Evolutionary conservation across 805 yeast genomes (phyloP), one percentile per base, ranked within the genome.

Genomic region (Lipomyces japonicus): DNA sequence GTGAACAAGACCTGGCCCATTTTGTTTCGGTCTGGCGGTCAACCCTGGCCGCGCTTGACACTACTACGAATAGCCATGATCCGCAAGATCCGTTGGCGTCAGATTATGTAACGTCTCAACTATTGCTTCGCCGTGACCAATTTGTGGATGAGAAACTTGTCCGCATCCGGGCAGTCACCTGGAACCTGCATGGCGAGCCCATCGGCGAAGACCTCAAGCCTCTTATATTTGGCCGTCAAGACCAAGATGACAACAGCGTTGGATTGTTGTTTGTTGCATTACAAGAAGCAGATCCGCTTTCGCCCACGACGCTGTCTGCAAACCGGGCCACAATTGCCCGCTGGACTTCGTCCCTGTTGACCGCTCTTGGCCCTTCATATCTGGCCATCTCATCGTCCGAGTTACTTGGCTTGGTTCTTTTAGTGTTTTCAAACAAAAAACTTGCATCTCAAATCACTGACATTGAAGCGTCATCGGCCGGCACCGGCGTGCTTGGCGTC

Each of bases 401-500:
- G 42, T 67, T 80, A 4, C 63, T 80, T 14, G 85, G 83, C 0
- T 62, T 80, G 32, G 73, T 78, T 26, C 71, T 79, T 1, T 66
- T 79, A 6, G 61, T 78, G 10, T 61, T 78, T n/a, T 69, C 72
- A 1, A 62, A 63, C 16, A 51, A 60, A 2, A 61, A 64, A 3
- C 42, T 75, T 2, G 61, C 58, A 3, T 54, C 63, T 1, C 75
- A 77, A 52, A 65, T 79, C n/a, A 64, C 72, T 1, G 57, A 67
- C 18, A 47, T 78, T 4, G 63, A 64, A 18, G 67, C 69, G 3
- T 65, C 70, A 2, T 71, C 80, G 0, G 68, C 80, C 4, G 83
- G 84, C 0, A 74, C 84, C 0, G 84, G 84, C 0, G 71, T 79
- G 35, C 61, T 80, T 44, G 74, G 79, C 23, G 58, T 73, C 22